A percentile compares a stretch with the other conserved stretches of the same genome.
Conservation (phyloP, 192 early-diverging fungal species). For the Coemansia sp. region DNA sequence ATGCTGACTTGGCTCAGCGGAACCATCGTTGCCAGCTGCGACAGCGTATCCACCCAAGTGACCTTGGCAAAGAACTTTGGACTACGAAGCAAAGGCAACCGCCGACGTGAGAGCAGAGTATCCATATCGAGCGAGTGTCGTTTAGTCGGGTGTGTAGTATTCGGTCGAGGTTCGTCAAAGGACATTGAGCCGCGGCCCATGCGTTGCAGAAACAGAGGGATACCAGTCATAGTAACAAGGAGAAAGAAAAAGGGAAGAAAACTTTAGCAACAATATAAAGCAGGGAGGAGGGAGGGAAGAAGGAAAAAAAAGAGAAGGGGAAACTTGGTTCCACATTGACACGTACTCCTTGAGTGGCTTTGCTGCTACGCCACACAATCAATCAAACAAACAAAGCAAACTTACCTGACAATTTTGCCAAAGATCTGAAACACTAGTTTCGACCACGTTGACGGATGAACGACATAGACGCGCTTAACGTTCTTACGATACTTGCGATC, state of each 20-base stretch:
- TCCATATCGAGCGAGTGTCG: slow-evolving; percentile 22
- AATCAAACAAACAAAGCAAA: background rate
- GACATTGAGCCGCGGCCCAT: slow-evolving; percentile 32
- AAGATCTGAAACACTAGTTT: slow-evolving; percentile 46
- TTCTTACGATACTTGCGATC: slow-evolving; percentile 91
- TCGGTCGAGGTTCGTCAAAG: slow-evolving; percentile 20
- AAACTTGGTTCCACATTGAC: background rate
- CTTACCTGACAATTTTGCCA: slow-evolving; percentile 51
- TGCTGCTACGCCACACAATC: background rate
- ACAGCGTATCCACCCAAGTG: slow-evolving; percentile 75
- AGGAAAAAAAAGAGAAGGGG: background rate
- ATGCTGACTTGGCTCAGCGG: slow-evolving; percentile 75
- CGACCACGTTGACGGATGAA: slow-evolving; percentile 82
- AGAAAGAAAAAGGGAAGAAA: background rate
- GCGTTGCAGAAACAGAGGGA: slow-evolving; percentile 36
- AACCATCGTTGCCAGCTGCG: slow-evolving; percentile 67
- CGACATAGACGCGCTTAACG: slow-evolving; percentile 86
- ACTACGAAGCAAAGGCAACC: slow-evolving; percentile 51
- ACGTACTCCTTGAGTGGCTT: background rate
- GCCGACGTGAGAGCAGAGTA: background rate
- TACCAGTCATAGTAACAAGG: slow-evolving; percentile 11
- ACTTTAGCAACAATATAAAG: background rate
- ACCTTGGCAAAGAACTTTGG: slow-evolving; percentile 91
- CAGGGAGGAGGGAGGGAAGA: background rate
- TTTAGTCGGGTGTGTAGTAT: background rate